These are phyloP conservation scores for Hanseniaspora gamundiae DNA, from an alignment of 1,139 yeast species.

Conservation along the genomic window DNA sequence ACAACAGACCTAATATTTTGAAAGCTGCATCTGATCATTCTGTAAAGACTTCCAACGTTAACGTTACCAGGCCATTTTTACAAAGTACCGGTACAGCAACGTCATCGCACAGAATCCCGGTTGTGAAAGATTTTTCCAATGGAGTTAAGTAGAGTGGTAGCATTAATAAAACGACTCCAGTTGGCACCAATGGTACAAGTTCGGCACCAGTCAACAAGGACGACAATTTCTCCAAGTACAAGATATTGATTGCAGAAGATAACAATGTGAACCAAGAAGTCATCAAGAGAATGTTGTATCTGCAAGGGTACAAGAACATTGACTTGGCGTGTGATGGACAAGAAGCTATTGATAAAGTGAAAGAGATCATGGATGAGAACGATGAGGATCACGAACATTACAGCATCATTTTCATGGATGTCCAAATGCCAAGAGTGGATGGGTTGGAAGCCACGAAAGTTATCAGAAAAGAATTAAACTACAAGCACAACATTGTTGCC, in stretches of 20 bases:
- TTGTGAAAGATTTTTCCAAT: constrained; percentile 1
- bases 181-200: too few relatives aligned
- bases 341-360: constrained; percentile 61
- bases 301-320: constrained; percentile 64
- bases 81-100: constrained; percentile 31
- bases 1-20: not conserved
- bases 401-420: constrained; percentile 86
- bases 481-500: constrained; percentile 73
- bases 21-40: not conserved
- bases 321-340: constrained; percentile 83
- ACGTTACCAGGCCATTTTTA: constrained; percentile 25
- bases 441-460: constrained; percentile 72
- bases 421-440: constrained; percentile 89
- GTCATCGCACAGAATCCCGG: constrained; percentile 16
- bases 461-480: constrained; percentile 55
- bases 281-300: constrained; percentile 65
- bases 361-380: constrained; percentile 29
- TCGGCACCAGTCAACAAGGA: too few relatives aligned
- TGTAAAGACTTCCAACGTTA: constrained; percentile 5
- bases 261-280: constrained; percentile 87
- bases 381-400: constrained; percentile 27
- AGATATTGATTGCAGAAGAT: constrained; percentile 85
- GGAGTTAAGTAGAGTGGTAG: too few relatives aligned
- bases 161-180: too few relatives aligned
- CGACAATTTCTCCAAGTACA: not conserved